phyloP scores from a whole-genome alignment of 768 basidiomycete species.

The Kwoniella sp. region DNA sequence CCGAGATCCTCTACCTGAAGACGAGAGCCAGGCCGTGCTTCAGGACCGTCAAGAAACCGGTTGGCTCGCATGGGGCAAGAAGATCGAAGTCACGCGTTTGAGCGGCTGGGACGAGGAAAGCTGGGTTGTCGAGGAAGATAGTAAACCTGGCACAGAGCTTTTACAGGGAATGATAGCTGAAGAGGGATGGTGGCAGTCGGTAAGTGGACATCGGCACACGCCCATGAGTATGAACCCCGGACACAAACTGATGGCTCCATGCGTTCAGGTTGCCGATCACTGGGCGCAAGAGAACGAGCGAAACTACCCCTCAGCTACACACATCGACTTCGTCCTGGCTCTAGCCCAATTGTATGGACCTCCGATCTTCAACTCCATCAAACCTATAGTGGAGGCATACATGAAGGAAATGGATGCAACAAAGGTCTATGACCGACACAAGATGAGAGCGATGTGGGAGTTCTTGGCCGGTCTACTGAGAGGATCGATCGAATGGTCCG shows the following conservation, averaged over 20 bases:
- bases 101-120: constrained; percentile 47
- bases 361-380: constrained; percentile 67
- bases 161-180: constrained; percentile 61
- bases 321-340: constrained; percentile 59
- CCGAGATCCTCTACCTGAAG: constrained; percentile 60
- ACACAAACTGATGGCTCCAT: not conserved
- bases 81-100: constrained; percentile 60
- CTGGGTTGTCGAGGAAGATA: constrained; percentile 63
- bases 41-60: constrained; percentile 74
- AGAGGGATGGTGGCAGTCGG: constrained; percentile 63
- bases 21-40: constrained; percentile 44
- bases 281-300: constrained; percentile 83
- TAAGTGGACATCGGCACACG: constrained; percentile 8
- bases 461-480: constrained; percentile 73
- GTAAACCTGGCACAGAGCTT: constrained; percentile 63
- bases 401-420: constrained; percentile 64
- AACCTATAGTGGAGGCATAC: constrained; percentile 64
- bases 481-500: constrained; percentile 84
- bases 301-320: constrained; percentile 50
- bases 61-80: constrained; percentile 72
- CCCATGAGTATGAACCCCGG: not conserved
- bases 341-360: constrained; percentile 74
- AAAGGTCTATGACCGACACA: constrained; percentile 62
- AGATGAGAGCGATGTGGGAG: constrained; percentile 84
- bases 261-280: constrained; percentile 61